phyloP scores from a whole-genome alignment of 371 early-diverging fungal genomes.

The Mucor circinelloides region DNA sequence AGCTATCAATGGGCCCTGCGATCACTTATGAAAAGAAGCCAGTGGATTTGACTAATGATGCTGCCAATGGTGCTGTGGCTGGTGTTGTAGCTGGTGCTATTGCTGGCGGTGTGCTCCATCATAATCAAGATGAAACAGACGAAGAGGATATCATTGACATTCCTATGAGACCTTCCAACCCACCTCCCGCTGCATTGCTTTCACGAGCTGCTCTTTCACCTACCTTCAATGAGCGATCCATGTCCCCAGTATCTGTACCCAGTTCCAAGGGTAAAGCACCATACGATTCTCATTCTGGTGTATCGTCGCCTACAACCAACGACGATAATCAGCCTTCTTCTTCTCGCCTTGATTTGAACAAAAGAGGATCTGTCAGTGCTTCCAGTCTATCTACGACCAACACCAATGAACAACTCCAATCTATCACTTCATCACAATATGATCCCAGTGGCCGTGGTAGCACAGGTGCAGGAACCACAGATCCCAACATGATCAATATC shows the following conservation, averaged over 20 bases:
- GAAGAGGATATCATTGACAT: slow-evolving; percentile 9
- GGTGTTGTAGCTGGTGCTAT: neutral
- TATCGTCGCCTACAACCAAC: neutral
- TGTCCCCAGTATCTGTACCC: slow-evolving; percentile 10
- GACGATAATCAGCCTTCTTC: neutral
- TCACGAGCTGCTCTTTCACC: slow-evolving; percentile 14
- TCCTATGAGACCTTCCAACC: slow-evolving; percentile 33
- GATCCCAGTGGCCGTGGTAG: slow-evolving; percentile 13
- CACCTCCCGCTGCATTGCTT: slow-evolving; percentile 29
- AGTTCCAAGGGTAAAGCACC: slow-evolving; percentile 16
- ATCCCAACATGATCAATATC: slow-evolving; percentile 41
- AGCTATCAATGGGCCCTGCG: slow-evolving; percentile 11
- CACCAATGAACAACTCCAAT: slow-evolving; percentile 26
- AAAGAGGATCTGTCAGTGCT: slow-evolving; percentile 17
- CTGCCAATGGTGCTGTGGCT: neutral
- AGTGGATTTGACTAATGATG: neutral
- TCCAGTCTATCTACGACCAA: slow-evolving; percentile 32
- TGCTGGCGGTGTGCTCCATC: neutral
- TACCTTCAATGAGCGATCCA: slow-evolving; percentile 15
- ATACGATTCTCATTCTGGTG: slow-evolving; percentile 6
- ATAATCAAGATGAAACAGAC: neutral
- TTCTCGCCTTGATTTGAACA: neutral
- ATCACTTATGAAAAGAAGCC: slow-evolving; percentile 20
- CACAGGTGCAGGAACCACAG: slow-evolving; percentile 6
- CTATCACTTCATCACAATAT: slow-evolving; percentile 16